Conservation (phyloP, 305 asterid species). For the Solanum chacoense region DNA sequence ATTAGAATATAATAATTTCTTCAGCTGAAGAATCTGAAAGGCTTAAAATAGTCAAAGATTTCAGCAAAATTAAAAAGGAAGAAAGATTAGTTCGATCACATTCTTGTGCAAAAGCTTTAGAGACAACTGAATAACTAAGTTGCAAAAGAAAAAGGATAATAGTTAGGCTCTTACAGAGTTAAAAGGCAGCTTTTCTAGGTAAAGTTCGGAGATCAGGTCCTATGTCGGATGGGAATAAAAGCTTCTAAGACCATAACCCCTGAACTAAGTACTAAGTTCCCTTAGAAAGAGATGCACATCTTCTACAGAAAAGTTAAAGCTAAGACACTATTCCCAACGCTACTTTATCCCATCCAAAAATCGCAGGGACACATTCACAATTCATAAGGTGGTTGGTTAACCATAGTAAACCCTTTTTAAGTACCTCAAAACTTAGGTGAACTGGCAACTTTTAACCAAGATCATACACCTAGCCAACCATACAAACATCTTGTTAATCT, state of each 20-base stretch:
- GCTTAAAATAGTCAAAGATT: neutral
- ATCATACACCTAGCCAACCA: neutral
- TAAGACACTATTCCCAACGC: neutral
- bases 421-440: neutral
- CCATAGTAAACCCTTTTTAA: neutral
- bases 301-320: neutral
- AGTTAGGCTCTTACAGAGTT: neutral
- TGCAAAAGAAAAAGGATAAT: neutral
- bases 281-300: neutral
- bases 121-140: neutral
- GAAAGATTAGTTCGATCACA: neutral
- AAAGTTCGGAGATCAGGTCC: neutral
- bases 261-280: neutral
- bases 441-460: neutral
- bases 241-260: neutral
- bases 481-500: neutral
- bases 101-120: neutral
- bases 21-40: neutral
- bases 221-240: neutral
- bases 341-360: neutral
- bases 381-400: neutral
- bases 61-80: neutral
- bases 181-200: neutral
- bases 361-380: neutral
- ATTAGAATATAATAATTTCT: neutral